Conservation (phyloP, 129 eudicot species). For the Flaveria brownii region DNA sequence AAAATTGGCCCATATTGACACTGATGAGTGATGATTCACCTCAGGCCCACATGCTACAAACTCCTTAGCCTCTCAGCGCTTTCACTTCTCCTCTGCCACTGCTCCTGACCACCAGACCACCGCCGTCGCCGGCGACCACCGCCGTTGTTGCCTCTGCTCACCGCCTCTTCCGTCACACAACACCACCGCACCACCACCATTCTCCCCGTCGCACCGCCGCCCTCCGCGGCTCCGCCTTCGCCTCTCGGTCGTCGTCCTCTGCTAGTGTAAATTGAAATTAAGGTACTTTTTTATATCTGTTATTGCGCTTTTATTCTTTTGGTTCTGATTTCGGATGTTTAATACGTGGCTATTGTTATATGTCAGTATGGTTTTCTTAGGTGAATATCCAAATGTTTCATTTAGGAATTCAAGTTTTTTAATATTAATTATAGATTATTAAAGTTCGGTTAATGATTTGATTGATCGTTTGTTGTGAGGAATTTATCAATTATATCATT, state of each 20-base stretch:
- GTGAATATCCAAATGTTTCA: background rate
- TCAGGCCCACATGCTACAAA: background rate
- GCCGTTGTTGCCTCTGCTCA: background rate
- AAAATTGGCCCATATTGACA: background rate
- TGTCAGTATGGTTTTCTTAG: background rate
- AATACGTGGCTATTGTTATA: background rate
- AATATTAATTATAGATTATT: background rate
- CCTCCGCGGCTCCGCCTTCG: background rate
- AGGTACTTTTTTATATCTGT: background rate
- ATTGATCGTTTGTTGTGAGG: background rate
- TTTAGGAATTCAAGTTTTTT: background rate
- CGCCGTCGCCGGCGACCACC: background rate
- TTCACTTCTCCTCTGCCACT: background rate
- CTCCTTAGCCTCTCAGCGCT: background rate
- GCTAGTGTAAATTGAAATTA: background rate
- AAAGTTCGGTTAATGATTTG: background rate
- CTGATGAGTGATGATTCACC: background rate
- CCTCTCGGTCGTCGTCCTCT: background rate
- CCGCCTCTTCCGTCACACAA: background rate
- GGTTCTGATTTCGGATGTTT: background rate
- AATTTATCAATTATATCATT: too few relatives aligned
- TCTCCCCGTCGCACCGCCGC: background rate
- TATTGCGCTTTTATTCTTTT: background rate
- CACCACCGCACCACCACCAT: background rate
- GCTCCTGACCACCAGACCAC: background rate